Base-by-base conservation (phyloP, 2,329 filamentous ascomycete species). In the Pyricularia pennisetigena region DNA sequence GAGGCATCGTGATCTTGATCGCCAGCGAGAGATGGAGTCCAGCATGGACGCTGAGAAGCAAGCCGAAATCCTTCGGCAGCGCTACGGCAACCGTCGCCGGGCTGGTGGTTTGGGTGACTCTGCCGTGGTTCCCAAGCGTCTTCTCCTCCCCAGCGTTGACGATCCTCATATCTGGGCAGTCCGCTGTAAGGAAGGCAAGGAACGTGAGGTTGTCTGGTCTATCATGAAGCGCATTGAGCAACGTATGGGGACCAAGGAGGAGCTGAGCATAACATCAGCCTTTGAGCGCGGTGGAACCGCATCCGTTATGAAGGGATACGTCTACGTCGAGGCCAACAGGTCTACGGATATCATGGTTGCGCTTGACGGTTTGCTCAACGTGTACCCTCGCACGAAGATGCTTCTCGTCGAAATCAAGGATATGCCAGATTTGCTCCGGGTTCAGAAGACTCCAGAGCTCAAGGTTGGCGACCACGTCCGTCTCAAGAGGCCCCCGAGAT, bases 91-190 rank as follows among this genome's bases (percentile, higher is more conserved):
- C 72, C 87, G 90, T 71, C 88, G 90, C 57, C 84, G 86, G 68
- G 86, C 86, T 30, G 86, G 88, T 61, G 85, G 86, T 74, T 78
- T 86, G 70, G 86, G 86, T 66, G 91, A 94, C 74, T 88, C 90
- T 26, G 87, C 90, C 2, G 87, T 94, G 65, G 89, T 97, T 3
- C 93, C 94, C 24, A 94, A 94, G 78, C 88, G 92, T 70, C 81
- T 98, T 61, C 85, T 98, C 14, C 88, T 98, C 62, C 95, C 95
- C 4, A 95, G 92, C 74, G 94, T 97, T 66, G 91, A 97, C 71
- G 95, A 99, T 77, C 95, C 95, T 0, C 93, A 92, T 74, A 98
- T 99, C 76, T 99, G 93, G 92, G 93, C 91, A 70, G 90, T 97
- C 71, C 89, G 91, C 74, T 97, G 93, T 80, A 95, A 95, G 77